Evolutionary conservation across 306 rosid species (phyloP), one percentile per base, ranked within the genome.

Genomic region (Fagus sylvatica): DNA sequence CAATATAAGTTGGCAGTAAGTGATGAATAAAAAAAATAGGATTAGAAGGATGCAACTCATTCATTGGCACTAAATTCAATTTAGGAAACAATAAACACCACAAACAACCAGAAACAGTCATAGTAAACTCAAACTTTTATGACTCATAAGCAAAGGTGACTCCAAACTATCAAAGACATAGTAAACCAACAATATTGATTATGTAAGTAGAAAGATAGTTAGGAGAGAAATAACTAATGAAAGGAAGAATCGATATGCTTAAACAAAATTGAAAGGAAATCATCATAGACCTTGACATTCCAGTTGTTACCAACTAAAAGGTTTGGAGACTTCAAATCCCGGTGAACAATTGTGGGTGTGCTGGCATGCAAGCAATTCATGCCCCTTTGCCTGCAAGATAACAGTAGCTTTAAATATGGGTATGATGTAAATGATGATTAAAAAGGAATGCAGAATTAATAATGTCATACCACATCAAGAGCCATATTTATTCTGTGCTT

Each of bases 301-400:
- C 99, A 95, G 87, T 93, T 95, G 76, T 91, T 84, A 83, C 93
- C 99, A 86, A 95, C 99, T 89, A 95, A 88, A 71, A 95, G 98
- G 88, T 95, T 95, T 4, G 98, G 97, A 68, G 99, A 95, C 81
- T 95, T 95, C 81, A 95, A 84, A 90, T 95, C 99, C 74, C 98
- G 90, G 87, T 95, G 99, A 81, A 95, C 99, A 86, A 95, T 95
- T 10, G 97, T 93, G 36, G 99, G 99, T 56, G 69, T 71, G 84
- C 99, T 95, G 33, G 94, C 30, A 82, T 95, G 99, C 85, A 95
- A 88, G 93, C 99, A 95, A 87, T 93, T 95, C 99, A 95, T 95
- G 74, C 99, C 99, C 91, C 89, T n/a, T 90, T 37, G 99, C 99
- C 99, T 95, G 88, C 80, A 84, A 84, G 81, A 79, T n/a, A 72